phyloP scores from a whole-genome alignment of 1,284 basidiomycete species.

The Butyriboletus pseudospeciosus region DNA sequence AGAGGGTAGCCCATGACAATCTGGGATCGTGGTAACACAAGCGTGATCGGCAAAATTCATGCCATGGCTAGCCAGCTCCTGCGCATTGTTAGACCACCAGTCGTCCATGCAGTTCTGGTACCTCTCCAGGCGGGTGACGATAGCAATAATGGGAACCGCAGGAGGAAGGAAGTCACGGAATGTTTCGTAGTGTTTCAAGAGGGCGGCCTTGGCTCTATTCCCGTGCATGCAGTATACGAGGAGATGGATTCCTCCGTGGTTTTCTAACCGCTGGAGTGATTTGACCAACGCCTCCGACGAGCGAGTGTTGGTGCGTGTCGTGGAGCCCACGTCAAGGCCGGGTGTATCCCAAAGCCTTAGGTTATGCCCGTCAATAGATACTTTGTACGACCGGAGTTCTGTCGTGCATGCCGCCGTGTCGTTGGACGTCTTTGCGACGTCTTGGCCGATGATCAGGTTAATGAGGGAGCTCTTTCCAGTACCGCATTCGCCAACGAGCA shows the following conservation, averaged over 20 bases:
- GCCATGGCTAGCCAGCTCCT: constrained; percentile 6
- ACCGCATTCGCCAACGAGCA: constrained; percentile 22
- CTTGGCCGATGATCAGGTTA: constrained; percentile 14
- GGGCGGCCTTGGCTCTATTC: constrained; percentile 10
- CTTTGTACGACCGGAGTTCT: constrained; percentile 4
- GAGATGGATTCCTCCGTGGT: constrained; percentile 15
- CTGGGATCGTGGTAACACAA: constrained; percentile 24
- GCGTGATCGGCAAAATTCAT: constrained; percentile 24
- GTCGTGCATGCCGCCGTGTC: constrained; percentile 18
- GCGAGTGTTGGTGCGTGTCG: neutral
- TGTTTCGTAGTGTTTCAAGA: constrained; percentile 19
- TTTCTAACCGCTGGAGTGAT: constrained; percentile 5
- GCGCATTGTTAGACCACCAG: constrained; percentile 26
- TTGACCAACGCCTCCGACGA: constrained; percentile 4
- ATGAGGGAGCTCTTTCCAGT: constrained; percentile 26
- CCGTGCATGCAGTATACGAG: constrained; percentile 23
- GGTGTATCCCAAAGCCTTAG: constrained; percentile 21
- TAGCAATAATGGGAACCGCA: constrained; percentile 19
- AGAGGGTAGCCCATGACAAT: constrained; percentile 1
- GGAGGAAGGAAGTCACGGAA: constrained; percentile 11
- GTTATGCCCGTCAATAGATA: constrained; percentile 8
- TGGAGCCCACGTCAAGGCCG: constrained; percentile 14
- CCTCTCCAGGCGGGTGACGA: constrained; percentile 26
- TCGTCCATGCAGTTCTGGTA: constrained; percentile 23
- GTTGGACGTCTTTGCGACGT: constrained; percentile 17